These are phyloP conservation scores for Angomonas deanei DNA, from an alignment of 208 protist species.

Conservation along the genomic window DNA sequence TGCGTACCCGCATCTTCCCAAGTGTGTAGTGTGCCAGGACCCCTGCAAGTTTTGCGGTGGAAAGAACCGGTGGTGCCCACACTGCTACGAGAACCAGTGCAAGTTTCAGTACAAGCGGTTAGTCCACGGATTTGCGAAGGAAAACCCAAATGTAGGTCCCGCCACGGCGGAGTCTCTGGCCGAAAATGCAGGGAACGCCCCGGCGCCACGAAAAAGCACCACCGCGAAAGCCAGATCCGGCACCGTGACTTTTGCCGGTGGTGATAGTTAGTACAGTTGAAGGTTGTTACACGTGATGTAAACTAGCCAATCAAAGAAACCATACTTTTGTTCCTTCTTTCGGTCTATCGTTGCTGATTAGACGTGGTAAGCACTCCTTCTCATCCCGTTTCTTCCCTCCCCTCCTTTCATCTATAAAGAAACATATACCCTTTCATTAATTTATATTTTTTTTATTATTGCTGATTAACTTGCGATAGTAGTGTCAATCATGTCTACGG, in stretches of 20 bases:
- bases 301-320: no score
- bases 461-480: not conserved
- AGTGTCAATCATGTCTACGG: not conserved
- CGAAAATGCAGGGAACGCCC: conserved; percentile 9
- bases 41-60: conserved; percentile 72
- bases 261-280: not conserved
- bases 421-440: not conserved
- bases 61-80: conserved; percentile 76
- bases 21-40: conserved; percentile 58
- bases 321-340: not conserved
- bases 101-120: conserved; percentile 66
- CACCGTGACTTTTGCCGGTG: not conserved
- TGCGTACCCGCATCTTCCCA: conserved; percentile 72
- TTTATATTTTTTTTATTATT: conserved; percentile 6
- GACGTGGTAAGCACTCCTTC: no score
- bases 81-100: conserved; percentile 85
- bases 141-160: not conserved
- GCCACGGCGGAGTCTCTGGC: conserved; percentile 2
- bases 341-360: no score
- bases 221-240: not conserved
- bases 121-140: conserved; percentile 47
- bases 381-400: not conserved
- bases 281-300: not conserved
- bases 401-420: not conserved
- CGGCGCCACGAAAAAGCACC: not conserved